Base-by-base conservation (phyloP, 371 early-diverging fungal species). In the Rhizopus delemar region DNA sequence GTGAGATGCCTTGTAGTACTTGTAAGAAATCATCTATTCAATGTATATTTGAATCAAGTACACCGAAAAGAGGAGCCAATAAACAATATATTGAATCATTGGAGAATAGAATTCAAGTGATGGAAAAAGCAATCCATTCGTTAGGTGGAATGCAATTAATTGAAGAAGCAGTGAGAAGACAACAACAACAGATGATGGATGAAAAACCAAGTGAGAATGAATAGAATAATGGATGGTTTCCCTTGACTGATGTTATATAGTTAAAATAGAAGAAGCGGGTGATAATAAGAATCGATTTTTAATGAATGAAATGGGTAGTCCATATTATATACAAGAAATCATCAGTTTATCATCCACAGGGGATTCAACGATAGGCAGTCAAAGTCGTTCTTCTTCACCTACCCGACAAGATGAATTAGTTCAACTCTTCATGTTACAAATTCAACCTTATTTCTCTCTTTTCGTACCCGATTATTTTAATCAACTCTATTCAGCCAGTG, bases 51-150 rank as follows among this genome's bases (percentile, higher is more conserved):
- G 69, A 63, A 53, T 49, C 48, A n/a, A 58, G 58, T 35, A 54
- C 65, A 54, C 69, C 69, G 8, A 69, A 69, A 46, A 43, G 65
- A 69, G 65, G 61, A 41, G 58, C 65, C 9, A 53, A 61, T 13
- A 69, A 69, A 41, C 69, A 69, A 22, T 69, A 69, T 32, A 61
- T 69, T 43, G 69, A 69, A 36, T 57, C 58, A 32, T 54, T 69
- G 34, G 69, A 69, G 55, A 61, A 57, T 38, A 39, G 62, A 29
- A 54, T 69, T 29, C 53, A 51, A 29, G 53, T 69, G 28, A 64
- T 69, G 49, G 69, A 69, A 54, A 69, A 46, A 34, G 69, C 69
- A 2, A 41, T 69, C 7, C 57, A 49, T 49, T 54, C 69, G 16
- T 22, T 69, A 32, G 58, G 62, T 34, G 65, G 56, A 22, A 51